These are phyloP conservation scores for Porpolomopsis calyptriformis DNA, from an alignment of 768 basidiomycete genomes.

Conservation along the genomic window DNA sequence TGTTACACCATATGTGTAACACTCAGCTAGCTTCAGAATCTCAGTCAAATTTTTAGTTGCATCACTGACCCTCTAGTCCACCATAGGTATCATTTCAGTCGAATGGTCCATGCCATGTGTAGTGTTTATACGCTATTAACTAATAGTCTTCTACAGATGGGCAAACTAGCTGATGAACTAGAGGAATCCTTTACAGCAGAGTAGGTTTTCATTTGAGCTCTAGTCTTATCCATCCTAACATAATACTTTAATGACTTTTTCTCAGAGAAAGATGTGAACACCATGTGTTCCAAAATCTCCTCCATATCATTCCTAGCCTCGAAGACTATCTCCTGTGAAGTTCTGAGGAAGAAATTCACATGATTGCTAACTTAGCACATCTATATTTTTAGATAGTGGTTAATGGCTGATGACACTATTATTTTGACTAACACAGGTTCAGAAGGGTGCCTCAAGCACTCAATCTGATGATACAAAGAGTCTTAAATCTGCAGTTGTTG, in stretches of 20 bases:
- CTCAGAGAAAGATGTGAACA: conserved; percentile 1
- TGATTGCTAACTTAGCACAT: conserved; percentile 1
- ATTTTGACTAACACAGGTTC: background rate
- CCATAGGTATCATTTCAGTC: background rate
- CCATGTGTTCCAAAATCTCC: background rate
- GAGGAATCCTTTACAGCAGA: background rate
- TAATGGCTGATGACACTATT: background rate
- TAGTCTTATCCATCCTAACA: background rate
- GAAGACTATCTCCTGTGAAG: conserved; percentile 1
- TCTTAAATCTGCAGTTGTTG: background rate
- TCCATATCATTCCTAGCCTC: background rate
- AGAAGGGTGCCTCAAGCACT: background rate
- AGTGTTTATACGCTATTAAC: background rate
- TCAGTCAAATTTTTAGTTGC: background rate
- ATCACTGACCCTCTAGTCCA: background rate
- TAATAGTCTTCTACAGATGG: background rate
- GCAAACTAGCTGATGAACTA: background rate
- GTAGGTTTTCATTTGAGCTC: background rate
- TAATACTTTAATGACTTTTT: background rate
- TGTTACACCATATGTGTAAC: no score
- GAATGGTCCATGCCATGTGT: background rate
- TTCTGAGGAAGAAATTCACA: background rate
- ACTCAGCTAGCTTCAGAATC: background rate
- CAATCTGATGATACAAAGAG: conserved; percentile 2
- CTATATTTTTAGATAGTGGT: background rate